Evolutionary conservation across 495 filamentous ascomycete genomes (phyloP).

Genomic region (Aspergillus saccharolyticus): DNA sequence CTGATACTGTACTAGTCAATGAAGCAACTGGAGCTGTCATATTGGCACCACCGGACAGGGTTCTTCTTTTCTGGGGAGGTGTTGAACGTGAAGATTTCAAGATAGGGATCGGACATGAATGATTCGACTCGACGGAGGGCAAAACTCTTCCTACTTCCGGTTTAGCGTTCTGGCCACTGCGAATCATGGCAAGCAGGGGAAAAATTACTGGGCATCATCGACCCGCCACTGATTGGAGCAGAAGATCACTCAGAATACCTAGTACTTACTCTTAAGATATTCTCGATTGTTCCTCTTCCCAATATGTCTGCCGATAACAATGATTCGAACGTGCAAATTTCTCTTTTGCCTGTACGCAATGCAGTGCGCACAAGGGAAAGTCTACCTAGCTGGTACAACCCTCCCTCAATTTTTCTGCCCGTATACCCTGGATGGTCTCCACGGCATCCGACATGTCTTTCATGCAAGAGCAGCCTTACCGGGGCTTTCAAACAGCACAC

Average conservation of each 20-base stretch:
- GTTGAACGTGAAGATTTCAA: neutral
- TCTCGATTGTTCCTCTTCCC: too few species aligned
- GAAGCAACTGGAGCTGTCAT: neutral
- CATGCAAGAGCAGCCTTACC: slow-evolving; percentile 18
- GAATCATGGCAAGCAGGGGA: slow-evolving; percentile 7
- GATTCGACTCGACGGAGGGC: neutral
- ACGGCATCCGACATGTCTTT: neutral
- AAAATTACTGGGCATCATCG: neutral
- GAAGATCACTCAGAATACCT: neutral
- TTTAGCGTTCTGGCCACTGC: slow-evolving; percentile 2
- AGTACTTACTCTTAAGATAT: too few species aligned
- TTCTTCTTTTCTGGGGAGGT: neutral
- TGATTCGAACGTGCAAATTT: neutral
- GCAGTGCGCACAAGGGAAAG: neutral
- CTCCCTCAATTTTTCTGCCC: neutral
- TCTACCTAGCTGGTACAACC: neutral
- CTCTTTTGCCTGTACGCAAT: neutral
- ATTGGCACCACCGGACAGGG: neutral
- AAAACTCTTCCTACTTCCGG: slow-evolving; percentile 6
- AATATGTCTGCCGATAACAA: neutral
- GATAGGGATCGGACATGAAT: slow-evolving; percentile 13
- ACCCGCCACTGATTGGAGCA: neutral
- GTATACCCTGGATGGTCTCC: slow-evolving; percentile 4
- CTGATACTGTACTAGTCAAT: neutral
- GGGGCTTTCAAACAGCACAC: slow-evolving; percentile 12